A percentile compares a stretch with the other conserved stretches of the same genome.
These are phyloP conservation scores for Aureobasidium sp. DNA, from an alignment of 2,329 filamentous ascomycete species.

Conservation along the genomic window DNA sequence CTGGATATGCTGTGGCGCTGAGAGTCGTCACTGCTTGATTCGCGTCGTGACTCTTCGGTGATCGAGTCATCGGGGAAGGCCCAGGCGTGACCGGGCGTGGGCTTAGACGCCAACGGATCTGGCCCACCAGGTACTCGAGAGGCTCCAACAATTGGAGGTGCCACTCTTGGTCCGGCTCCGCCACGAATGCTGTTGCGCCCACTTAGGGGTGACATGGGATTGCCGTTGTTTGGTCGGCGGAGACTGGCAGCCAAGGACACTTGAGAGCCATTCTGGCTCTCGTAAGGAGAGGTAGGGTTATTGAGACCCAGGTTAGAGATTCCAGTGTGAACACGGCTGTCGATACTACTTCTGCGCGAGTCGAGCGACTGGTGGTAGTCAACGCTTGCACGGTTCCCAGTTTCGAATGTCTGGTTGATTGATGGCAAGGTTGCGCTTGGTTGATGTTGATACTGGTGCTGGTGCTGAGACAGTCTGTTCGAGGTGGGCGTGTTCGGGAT, in stretches of 20 bases:
- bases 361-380: constrained; percentile 47
- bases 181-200: constrained; percentile 28
- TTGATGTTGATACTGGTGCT: background rate
- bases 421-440: constrained; percentile 43
- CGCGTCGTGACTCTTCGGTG: constrained; percentile 39
- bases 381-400: constrained; percentile 24
- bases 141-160: constrained; percentile 66
- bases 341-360: constrained; percentile 68
- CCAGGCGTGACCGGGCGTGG: constrained; percentile 77
- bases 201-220: constrained; percentile 41
- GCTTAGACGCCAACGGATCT: constrained; percentile 60
- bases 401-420: constrained; percentile 47
- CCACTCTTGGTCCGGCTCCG: constrained; percentile 51
- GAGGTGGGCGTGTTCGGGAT: constrained; percentile 39
- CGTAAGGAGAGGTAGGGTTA: constrained; percentile 58
- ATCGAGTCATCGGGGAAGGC: constrained; percentile 63
- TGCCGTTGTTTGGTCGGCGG: constrained; percentile 44
- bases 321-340: constrained; percentile 67
- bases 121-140: constrained; percentile 59
- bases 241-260: constrained; percentile 66
- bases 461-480: constrained; percentile 28
- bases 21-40: constrained; percentile 43
- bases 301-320: constrained; percentile 61
- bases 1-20: constrained; percentile 52
- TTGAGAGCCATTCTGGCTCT: constrained; percentile 69